Base-by-base conservation (phyloP, 768 basidiomycete species). In the Russula sp. region DNA sequence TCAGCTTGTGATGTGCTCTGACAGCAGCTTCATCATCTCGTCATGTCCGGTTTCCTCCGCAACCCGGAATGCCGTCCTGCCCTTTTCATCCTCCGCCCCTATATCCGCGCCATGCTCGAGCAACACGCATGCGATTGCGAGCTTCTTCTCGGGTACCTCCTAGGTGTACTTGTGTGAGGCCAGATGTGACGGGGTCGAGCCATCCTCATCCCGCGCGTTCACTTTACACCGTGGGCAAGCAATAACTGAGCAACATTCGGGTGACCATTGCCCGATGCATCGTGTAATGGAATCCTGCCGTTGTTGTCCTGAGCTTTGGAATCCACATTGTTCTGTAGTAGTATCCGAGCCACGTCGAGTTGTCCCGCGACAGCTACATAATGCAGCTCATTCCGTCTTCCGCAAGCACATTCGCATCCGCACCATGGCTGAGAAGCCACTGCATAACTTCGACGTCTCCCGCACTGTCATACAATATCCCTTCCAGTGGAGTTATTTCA, bases 231-330 rank as follows among this genome's bases (percentile, higher is more conserved):
- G 22, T 22, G 11, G 20, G 2, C 47, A 48, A 48, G 47, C 10
- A 48, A 48, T 48, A 48, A 27, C 47, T 11, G 20, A 27, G 11
- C 20, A 4, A 48, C 22, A 48, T 22, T 6, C 1, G 6, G 4
- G 9, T 27, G 11, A 48, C 47, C 47, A 27, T 1, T 2, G 10
- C 6, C 5, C 35, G 35, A 37, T 11, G 52, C 34, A 3, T 2
- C 3, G 34, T 53, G 52, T 20, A 35, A 39, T 37, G 52, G 34
- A 39, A 11, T 20, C 34, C 9, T 7, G 1, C 32, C 51, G 6
- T 31, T 10, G 27, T 18, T 16, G 22, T 27, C 88, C 45, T 5
- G 45, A 3, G 45, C 18, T 10, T 47, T 20, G n/a, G 9, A 0
- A 6, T 57, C 44, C 10, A 44, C 44, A 18, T 45, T 34, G 32